Evolutionary conservation across 2,329 filamentous ascomycete species (phyloP).

Genomic region (Trichoderma sp.): DNA sequence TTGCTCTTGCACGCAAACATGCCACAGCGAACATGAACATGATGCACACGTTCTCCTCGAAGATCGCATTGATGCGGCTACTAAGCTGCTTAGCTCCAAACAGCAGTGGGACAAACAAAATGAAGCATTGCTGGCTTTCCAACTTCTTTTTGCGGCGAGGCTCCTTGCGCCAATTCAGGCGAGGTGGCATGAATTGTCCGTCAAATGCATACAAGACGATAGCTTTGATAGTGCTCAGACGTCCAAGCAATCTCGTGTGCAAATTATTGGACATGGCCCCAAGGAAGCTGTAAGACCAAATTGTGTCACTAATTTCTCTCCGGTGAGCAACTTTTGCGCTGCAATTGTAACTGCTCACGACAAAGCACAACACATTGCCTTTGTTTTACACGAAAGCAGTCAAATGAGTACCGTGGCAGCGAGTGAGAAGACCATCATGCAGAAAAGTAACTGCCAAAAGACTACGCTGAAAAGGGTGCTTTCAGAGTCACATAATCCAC

Average conservation of each 20-base stretch:
- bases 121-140: neutral
- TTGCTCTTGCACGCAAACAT: neutral
- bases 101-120: neutral
- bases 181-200: conserved; percentile 13
- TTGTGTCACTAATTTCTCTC: neutral
- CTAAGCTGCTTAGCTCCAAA: neutral
- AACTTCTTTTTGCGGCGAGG: conserved; percentile 10
- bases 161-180: neutral
- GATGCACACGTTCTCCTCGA: conserved; percentile 20
- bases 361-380: neutral
- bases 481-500: neutral
- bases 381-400: neutral
- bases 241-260: neutral
- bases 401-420: conserved; percentile 1
- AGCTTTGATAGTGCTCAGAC: neutral
- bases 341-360: conserved; percentile 4
- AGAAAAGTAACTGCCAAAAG: neutral
- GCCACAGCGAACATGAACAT: conserved; percentile 23
- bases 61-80: conserved; percentile 18
- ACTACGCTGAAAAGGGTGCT: conserved; percentile 4
- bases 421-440: conserved; percentile 5
- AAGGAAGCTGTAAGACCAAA: neutral
- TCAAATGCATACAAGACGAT: conserved; percentile 2
- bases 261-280: neutral
- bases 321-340: conserved; percentile 9